These are phyloP conservation scores for Drechslera avenae DNA, from an alignment of 2,329 filamentous ascomycete genomes.

Conservation along the genomic window DNA sequence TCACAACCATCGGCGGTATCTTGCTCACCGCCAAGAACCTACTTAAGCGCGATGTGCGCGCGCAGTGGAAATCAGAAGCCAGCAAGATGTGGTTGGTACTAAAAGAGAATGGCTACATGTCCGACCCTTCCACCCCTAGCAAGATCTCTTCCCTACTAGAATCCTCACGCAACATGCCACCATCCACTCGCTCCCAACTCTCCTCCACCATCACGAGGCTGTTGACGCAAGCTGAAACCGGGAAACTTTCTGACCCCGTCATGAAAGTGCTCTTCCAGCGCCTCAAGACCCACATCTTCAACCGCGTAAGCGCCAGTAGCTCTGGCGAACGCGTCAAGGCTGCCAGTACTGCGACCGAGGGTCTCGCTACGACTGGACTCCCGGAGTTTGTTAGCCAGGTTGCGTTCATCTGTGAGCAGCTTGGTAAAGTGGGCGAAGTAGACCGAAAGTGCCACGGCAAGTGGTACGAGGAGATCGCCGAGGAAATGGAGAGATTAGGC, in stretches of 20 bases:
- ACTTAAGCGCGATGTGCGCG: constrained; percentile 78
- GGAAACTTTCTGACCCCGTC: constrained; percentile 63
- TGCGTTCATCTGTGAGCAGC: constrained; percentile 70
- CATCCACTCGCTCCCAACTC: constrained; percentile 53
- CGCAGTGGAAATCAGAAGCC: constrained; percentile 77
- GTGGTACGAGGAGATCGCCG: constrained; percentile 73
- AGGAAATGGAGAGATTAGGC: constrained; percentile 54
- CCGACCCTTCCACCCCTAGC: constrained; percentile 55
- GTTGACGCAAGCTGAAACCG: constrained; percentile 58
- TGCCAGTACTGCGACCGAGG: constrained; percentile 71
- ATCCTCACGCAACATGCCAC: constrained; percentile 56
- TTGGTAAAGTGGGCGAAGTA: constrained; percentile 68
- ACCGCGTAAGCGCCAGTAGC: constrained; percentile 67
- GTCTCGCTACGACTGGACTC: constrained; percentile 70
- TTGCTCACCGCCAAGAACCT: constrained; percentile 82
- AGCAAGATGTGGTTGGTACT: constrained; percentile 72
- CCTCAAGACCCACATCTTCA: constrained; percentile 68
- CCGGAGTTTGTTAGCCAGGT: constrained; percentile 75
- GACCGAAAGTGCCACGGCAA: constrained; percentile 70
- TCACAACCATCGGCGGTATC: constrained; percentile 75
- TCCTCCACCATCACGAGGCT: constrained; percentile 53
- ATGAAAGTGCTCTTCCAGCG: constrained; percentile 71
- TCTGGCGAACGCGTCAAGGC: constrained; percentile 73
- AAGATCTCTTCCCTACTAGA: constrained; percentile 57
- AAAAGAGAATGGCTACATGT: constrained; percentile 63